These are phyloP conservation scores for Epithele typhae DNA, from an alignment of 768 basidiomycete species.

Conservation along the genomic window DNA sequence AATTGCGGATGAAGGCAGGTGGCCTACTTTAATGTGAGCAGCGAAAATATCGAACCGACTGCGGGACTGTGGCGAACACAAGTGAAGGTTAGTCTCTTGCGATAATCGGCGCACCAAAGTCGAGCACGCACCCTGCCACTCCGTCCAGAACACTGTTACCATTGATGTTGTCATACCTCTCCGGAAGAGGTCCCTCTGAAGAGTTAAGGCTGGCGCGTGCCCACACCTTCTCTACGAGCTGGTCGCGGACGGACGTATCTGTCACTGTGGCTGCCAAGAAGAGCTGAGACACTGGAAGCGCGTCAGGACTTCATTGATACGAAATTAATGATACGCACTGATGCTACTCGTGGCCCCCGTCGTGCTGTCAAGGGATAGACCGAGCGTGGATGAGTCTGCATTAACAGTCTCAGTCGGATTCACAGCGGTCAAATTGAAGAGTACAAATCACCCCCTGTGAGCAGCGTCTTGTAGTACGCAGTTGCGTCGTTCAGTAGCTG, in stretches of 20 bases:
- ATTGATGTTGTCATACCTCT: neutral
- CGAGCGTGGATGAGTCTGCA: too few species aligned
- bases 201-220: conserved; percentile 2
- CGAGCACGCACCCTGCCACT: conserved; percentile 7
- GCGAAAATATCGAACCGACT: too few species aligned
- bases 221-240: conserved; percentile 5
- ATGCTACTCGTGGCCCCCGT: conserved; percentile 1
- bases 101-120: too few species aligned
- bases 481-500: conserved; percentile 9
- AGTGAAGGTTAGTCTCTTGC: too few species aligned
- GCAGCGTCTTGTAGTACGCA: conserved; percentile 1
- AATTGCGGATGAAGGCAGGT: too few species aligned
- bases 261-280: conserved; percentile 11
- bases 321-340: too few species aligned
- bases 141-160: neutral
- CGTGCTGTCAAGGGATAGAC: conserved; percentile 6
- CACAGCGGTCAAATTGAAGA: too few species aligned
- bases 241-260: conserved; percentile 6
- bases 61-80: too few species aligned
- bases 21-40: too few species aligned
- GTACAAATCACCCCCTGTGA: neutral
- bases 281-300: conserved; percentile 6
- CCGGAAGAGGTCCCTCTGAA: conserved; percentile 7
- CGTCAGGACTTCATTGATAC: neutral
- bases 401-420: too few species aligned